Base-by-base conservation (phyloP, 257 asterid species). In the Anisodus acutangulus region DNA sequence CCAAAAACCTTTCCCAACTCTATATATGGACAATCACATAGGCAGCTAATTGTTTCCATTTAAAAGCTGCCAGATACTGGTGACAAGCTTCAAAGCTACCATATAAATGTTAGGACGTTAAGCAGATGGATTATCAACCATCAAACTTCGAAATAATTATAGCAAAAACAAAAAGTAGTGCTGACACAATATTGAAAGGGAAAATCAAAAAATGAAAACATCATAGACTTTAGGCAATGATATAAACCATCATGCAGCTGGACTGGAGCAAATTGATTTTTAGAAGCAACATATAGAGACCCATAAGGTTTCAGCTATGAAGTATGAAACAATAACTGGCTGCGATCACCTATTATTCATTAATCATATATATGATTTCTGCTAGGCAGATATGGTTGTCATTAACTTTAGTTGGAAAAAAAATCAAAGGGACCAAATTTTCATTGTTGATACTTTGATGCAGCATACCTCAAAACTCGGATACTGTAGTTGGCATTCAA, bases 391-490 rank as follows among this genome's bases (percentile, higher is more conserved):
- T 68, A 68, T 68, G 31, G 51, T 7, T 68, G 51, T 15, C 51
- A 37, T 68, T 15, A 37, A 37, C 76, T 68, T 68, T 37, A 16
- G 26, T 55, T 13, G 76, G 22, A 68, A 68, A 15, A 37, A 13
- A 12, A 13, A 55, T 55, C 1, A 15, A 15, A 68, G 26, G 79
- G 79, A 71, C 13, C 35, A 19, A 9, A 62, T 71, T 19, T 72
- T n/a, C 59, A 10, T n/a, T 72, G 16, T 72, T 47, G 41, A 72
- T 47, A 19, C 41, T 72, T 72, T 6, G 41, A 19, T 19, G 41
- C 35, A 84, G 41, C 85, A 37, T 92, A 96, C 99, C 99, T 94
- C 95, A 86, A 94, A 96, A 87, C 93, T 89, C 39, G 97, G 93
- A 88, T 90, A 96, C 57, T 90, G 95, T 13, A 96, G 81, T 81